A percentile compares a stretch with the other conserved stretches of the same genome.
These are phyloP conservation scores for Scalesia atractyloides DNA, from an alignment of 129 eudicot species.

Conservation along the genomic window DNA sequence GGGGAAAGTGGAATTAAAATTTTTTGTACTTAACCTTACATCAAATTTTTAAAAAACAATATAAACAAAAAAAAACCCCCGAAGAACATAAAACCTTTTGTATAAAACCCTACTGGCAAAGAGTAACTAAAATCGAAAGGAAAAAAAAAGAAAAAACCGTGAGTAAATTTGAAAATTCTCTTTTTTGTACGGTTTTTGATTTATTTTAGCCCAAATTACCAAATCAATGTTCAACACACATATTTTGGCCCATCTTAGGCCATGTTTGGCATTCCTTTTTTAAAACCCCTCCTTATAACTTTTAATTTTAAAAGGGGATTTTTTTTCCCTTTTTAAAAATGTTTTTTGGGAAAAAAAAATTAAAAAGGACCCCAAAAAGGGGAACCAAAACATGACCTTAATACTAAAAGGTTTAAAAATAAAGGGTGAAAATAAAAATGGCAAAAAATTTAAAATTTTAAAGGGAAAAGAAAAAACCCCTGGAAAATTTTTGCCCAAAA, in stretches of 20 bases:
- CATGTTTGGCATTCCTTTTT: too few relatives aligned
- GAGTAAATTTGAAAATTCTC: conserved; percentile 4
- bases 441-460: conserved; percentile 5
- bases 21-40: neutral
- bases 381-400: conserved; percentile 19
- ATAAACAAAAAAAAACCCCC: neutral
- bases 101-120: conserved; percentile 56
- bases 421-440: too few relatives aligned
- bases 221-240: conserved; percentile 18
- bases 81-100: conserved; percentile 54
- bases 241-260: too few relatives aligned
- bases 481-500: conserved; percentile 49
- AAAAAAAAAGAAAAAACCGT: conserved; percentile 10
- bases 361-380: too few relatives aligned
- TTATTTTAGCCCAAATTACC: conserved; percentile 7
- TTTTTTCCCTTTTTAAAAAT: too few relatives aligned
- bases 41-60: neutral
- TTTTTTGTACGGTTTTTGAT: neutral
- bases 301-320: too few relatives aligned
- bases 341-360: too few relatives aligned
- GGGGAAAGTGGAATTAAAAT: conserved; percentile 5
- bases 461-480: conserved; percentile 45
- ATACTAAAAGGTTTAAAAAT: neutral
- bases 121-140: conserved; percentile 50
- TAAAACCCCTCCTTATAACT: too few relatives aligned